Percentiles rank a stretch among this genome's conserved stretches.
Evolutionary conservation across 169 alveolate genomes (phyloP).

Genomic region (Sarcocystis neurona): DNA sequence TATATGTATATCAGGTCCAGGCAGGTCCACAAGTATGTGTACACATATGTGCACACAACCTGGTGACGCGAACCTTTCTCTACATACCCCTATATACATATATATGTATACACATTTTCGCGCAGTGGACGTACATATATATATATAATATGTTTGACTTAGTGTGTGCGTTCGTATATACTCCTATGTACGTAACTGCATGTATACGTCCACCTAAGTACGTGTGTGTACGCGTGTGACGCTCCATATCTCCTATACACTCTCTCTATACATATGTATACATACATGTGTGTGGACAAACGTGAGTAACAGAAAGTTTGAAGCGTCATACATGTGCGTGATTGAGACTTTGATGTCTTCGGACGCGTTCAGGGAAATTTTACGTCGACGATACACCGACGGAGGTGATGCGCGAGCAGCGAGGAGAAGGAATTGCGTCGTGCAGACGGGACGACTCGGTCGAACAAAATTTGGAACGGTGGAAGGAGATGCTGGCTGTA

Average conservation of each 20-base stretch:
- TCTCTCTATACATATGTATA: background rate
- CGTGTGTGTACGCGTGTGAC: background rate
- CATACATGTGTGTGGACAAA: background rate
- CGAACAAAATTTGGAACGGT: conserved; percentile 90
- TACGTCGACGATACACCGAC: conserved; percentile 97
- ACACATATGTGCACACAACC: no score
- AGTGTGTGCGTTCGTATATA: background rate
- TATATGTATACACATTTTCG: background rate
- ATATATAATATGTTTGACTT: background rate
- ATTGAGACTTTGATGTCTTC: conserved; percentile 29
- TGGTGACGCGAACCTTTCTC: no score
- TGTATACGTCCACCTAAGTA: background rate
- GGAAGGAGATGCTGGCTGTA: conserved; percentile 84
- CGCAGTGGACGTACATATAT: background rate
- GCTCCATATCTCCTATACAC: background rate
- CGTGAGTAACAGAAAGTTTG: no score
- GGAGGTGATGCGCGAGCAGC: conserved; percentile 95
- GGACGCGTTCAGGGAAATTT: conserved; percentile 79
- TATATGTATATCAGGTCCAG: background rate
- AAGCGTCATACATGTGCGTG: no score
- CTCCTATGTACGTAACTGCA: background rate
- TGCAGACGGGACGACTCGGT: conserved; percentile 81
- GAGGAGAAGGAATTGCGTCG: conserved; percentile 93
- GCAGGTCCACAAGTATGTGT: no score
- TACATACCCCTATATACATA: background rate